Percentiles rank a stretch among this genome's conserved stretches.
These are phyloP conservation scores for Amaranthus cruentus DNA, from an alignment of 148 eudicot species.

Conservation along the genomic window DNA sequence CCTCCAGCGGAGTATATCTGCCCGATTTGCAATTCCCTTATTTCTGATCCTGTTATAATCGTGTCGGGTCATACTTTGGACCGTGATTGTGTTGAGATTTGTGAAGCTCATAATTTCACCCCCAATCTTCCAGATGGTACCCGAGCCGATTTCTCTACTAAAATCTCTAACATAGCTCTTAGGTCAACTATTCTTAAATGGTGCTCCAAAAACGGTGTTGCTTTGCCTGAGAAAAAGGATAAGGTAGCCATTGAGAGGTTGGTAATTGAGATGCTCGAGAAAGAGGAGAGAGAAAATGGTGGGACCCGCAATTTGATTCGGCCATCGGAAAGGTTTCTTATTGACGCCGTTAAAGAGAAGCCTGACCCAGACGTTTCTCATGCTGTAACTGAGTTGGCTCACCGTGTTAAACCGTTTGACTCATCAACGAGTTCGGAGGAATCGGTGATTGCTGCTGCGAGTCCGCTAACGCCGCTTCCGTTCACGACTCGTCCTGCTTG, in stretches of 20 bases:
- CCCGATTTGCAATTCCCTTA: constrained; percentile 50
- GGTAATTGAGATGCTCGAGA: constrained; percentile 23
- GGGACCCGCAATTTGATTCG: constrained; percentile 12
- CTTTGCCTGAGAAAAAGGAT: constrained; percentile 31
- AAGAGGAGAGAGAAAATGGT: not conserved
- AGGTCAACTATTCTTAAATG: constrained; percentile 57
- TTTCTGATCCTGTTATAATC: constrained; percentile 70
- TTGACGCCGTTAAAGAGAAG: constrained; percentile 48
- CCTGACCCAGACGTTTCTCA: constrained; percentile 38
- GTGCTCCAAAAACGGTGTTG: constrained; percentile 42
- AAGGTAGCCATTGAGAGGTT: constrained; percentile 29
- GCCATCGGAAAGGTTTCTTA: constrained; percentile 49
- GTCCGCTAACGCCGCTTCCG: constrained; percentile 49
- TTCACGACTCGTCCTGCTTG: constrained; percentile 70
- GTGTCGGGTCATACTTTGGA: constrained; percentile 81
- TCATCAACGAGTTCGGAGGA: constrained; percentile 73
- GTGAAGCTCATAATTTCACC: constrained; percentile 34
- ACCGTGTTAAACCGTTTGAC: constrained; percentile 36
- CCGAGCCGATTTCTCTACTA: constrained; percentile 39
- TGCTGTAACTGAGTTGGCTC: constrained; percentile 65
- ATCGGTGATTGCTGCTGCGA: constrained; percentile 51
- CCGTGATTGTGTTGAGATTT: constrained; percentile 49
- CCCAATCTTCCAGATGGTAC: constrained; percentile 55
- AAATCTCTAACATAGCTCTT: constrained; percentile 61
- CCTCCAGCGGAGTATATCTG: constrained; percentile 72